phyloP scores from a whole-genome alignment of 176 grass and related monocot species.

The Raddia distichophylla region DNA sequence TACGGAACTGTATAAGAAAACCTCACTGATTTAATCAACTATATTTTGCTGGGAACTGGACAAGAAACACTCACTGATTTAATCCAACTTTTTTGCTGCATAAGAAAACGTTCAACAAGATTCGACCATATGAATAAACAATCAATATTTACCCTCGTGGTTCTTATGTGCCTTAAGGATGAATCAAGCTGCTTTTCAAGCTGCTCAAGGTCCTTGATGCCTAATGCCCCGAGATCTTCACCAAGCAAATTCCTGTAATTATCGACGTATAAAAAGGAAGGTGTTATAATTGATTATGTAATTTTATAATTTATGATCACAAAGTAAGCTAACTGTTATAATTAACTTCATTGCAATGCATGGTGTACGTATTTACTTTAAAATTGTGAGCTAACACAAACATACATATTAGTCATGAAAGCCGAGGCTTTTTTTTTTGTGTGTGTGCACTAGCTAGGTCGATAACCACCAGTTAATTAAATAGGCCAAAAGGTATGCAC shows the following conservation, averaged over 20 bases:
- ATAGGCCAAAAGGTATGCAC: background rate
- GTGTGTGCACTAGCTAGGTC: background rate
- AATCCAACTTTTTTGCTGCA: background rate
- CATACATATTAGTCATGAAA: too few relatives aligned
- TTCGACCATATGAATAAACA: background rate
- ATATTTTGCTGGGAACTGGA: background rate
- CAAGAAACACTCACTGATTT: background rate
- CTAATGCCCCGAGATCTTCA: conserved; percentile 70
- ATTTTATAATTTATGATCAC: background rate
- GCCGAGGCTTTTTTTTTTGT: too few relatives aligned
- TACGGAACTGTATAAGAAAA: background rate
- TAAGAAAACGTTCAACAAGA: background rate
- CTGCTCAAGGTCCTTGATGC: conserved; percentile 74
- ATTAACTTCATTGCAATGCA: background rate
- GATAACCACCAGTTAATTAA: background rate
- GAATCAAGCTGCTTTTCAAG: conserved; percentile 92
- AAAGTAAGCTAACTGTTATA: background rate
- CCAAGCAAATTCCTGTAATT: conserved; percentile 91
- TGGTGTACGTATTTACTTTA: background rate
- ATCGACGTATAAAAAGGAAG: background rate
- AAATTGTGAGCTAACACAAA: background rate
- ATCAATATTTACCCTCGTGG: conserved; percentile 67
- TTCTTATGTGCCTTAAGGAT: conserved; percentile 94
- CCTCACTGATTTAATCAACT: background rate
- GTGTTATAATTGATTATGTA: background rate